phyloP scores from a whole-genome alignment of 2,329 filamentous ascomycete genomes.

The Xylariomycetidae sp. region DNA sequence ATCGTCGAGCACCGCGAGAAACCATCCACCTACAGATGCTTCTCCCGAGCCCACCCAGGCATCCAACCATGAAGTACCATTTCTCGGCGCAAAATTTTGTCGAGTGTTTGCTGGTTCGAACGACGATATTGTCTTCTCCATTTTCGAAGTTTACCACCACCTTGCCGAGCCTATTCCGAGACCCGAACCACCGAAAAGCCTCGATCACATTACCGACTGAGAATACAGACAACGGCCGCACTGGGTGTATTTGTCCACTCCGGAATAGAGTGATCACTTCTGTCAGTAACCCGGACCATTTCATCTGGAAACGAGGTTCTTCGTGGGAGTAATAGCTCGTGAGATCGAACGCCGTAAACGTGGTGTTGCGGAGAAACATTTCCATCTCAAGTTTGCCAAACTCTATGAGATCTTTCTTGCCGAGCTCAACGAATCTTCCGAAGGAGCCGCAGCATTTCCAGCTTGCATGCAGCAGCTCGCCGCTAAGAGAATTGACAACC shows the following conservation, averaged over 20 bases:
- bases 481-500: neutral
- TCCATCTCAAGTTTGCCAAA: neutral
- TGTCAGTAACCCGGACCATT: neutral
- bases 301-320: neutral
- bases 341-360: neutral
- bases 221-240: neutral
- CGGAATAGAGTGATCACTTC: neutral
- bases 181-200: neutral
- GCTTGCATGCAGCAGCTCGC: neutral
- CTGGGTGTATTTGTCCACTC: neutral
- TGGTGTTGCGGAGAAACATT: neutral
- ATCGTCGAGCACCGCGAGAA: neutral
- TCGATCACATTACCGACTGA: neutral
- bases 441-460: neutral
- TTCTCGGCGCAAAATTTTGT: neutral
- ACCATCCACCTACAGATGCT: neutral
- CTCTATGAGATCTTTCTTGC: neutral
- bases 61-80: neutral
- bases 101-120: neutral
- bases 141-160: neutral
- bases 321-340: neutral
- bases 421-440: neutral
- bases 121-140: neutral
- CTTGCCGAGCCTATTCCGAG: neutral
- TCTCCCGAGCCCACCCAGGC: slow-evolving; percentile 1